Evolutionary conservation across 768 basidiomycete species (phyloP).

Genomic region (Lactifluus pinguis): DNA sequence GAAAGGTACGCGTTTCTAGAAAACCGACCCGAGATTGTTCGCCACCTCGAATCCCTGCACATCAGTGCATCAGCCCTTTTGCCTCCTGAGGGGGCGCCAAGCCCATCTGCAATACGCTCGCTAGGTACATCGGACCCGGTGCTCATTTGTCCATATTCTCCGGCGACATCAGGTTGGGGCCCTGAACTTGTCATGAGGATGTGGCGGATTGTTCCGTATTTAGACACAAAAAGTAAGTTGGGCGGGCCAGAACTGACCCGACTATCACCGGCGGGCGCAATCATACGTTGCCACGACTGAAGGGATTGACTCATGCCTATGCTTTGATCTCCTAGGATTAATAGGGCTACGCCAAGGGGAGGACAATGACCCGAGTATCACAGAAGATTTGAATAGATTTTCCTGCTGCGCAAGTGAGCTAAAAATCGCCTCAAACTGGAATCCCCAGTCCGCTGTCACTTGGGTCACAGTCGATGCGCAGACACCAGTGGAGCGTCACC

Average conservation of each 20-base stretch:
- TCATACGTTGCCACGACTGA: background rate
- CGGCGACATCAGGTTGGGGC: background rate
- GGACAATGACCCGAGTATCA: background rate
- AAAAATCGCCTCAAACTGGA: background rate
- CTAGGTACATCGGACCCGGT: background rate
- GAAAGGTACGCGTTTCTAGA: background rate
- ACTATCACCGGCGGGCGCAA: background rate
- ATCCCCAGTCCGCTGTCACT: background rate
- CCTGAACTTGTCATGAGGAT: background rate
- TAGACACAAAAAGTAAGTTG: background rate
- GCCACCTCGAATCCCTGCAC: background rate
- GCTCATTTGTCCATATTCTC: background rate
- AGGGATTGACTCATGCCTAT: constrained; percentile 9
- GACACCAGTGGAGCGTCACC: background rate
- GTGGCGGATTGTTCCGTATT: background rate
- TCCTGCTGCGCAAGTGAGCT: constrained; percentile 9
- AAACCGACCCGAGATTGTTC: background rate
- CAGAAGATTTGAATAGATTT: background rate
- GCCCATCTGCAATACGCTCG: background rate
- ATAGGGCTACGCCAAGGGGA: background rate
- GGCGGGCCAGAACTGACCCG: background rate
- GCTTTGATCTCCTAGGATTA: constrained; percentile 8
- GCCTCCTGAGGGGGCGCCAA: no score
- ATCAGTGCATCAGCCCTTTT: background rate
- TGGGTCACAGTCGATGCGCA: background rate